Conservation (phyloP, 495 filamentous ascomycete species). For the Tuber aestivum region DNA sequence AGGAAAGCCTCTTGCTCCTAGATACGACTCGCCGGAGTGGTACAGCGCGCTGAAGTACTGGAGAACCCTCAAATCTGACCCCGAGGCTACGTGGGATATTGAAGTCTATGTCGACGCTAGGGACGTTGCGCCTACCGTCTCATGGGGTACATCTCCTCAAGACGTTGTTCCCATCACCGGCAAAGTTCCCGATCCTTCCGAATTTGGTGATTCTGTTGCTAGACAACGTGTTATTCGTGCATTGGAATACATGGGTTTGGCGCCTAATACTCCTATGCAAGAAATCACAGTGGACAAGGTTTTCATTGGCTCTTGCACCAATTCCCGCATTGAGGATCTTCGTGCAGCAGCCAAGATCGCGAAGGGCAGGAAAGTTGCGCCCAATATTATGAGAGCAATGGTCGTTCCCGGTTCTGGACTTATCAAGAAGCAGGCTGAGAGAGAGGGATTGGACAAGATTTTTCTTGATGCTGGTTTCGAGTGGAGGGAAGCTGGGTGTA, state of each 20-base stretch:
- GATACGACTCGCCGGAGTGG: constrained; percentile 79
- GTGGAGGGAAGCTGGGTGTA: constrained; percentile 96
- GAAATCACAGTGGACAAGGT: constrained; percentile 88
- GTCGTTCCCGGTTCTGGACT: constrained; percentile 92
- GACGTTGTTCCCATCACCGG: constrained; percentile 92
- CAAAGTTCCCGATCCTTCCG: constrained; percentile 79
- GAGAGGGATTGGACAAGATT: constrained; percentile 85
- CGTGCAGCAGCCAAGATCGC: constrained; percentile 79
- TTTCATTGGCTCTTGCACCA: constrained; percentile 98
- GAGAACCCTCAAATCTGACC: constrained; percentile 76
- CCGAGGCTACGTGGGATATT: constrained; percentile 75
- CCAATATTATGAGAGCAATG: constrained; percentile 88
- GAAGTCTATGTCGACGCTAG: constrained; percentile 83
- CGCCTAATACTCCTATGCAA: constrained; percentile 77
- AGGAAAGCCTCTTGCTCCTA: constrained; percentile 79
- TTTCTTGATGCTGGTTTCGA: constrained; percentile 91
- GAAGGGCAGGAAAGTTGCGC: constrained; percentile 74
- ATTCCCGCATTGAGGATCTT: constrained; percentile 92
- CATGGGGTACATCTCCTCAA: constrained; percentile 96
- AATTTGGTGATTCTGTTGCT: constrained; percentile 70
- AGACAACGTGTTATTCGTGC: constrained; percentile 71
- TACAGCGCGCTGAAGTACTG: constrained; percentile 83
- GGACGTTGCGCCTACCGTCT: constrained; percentile 88
- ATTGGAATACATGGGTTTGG: constrained; percentile 94
- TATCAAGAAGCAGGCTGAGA: constrained; percentile 87